Evolutionary conservation across 2,329 filamentous ascomycete genomes (phyloP).

Genomic region (Juglanconis juglandina): DNA sequence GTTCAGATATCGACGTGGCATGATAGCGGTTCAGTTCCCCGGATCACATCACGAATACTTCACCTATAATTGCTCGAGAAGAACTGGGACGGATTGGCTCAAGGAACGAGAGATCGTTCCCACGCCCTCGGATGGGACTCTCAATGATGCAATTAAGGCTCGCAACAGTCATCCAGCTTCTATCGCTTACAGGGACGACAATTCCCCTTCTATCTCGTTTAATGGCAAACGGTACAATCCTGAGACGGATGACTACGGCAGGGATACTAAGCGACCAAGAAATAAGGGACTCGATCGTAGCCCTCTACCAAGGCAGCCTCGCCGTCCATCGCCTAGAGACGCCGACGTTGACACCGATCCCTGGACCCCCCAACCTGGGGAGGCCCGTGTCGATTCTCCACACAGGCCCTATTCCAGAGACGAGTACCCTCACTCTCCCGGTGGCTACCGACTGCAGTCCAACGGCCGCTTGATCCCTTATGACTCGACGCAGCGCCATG

Average conservation of each 20-base stretch:
- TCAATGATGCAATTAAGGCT: constrained; percentile 6
- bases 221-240: constrained; percentile 6
- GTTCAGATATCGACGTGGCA: constrained; percentile 31
- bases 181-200: neutral
- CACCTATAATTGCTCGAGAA: constrained; percentile 20
- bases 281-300: constrained; percentile 3
- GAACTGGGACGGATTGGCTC: neutral
- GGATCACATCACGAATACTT: constrained; percentile 24
- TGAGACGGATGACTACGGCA: neutral
- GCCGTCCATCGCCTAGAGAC: constrained; percentile 4
- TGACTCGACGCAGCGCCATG: constrained; percentile 15
- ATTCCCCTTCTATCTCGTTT: neutral
- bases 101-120: constrained; percentile 10
- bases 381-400: constrained; percentile 4
- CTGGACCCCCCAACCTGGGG: constrained; percentile 10
- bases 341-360: neutral
- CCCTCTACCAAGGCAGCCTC: constrained; percentile 7
- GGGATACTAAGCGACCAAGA: constrained; percentile 10
- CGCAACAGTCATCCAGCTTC: neutral
- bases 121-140: constrained; percentile 4
- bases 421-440: constrained; percentile 9
- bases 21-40: constrained; percentile 25
- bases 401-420: constrained; percentile 11
- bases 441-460: constrained; percentile 8
- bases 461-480: constrained; percentile 5